Evolutionary conservation across 2,329 filamentous ascomycete genomes (phyloP), one percentile per base, ranked within the genome.

Genomic region (Fusarium sp.): DNA sequence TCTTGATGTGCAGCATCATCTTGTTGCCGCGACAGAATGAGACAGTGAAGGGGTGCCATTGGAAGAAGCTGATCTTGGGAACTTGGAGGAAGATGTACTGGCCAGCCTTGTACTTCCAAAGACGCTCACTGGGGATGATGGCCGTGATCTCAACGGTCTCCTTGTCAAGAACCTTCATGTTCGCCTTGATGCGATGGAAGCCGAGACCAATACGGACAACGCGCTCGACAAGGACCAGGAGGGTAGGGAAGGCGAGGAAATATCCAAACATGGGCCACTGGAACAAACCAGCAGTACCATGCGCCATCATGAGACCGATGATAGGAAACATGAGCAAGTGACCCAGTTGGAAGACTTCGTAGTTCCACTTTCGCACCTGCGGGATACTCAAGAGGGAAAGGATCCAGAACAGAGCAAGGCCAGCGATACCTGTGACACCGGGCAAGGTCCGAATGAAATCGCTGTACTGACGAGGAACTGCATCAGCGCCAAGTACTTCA

Each of bases 11-110:
- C 1, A 89, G 74, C 73, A 84, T 83, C 77, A 89, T 82, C 32
- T 82, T 80, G 27, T 84, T 83, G 0, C 83, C 85, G 16, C 82
- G 80, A 66, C 86, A 88, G 4, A 84, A 83, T 0, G 87, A 88
- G 1, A 89, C 84, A 0, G 87, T 88, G 68, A 89, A 89, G 0
- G 86, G 87, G 59, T 89, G 86, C 86, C 86, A 89, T 69, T 88
- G 86, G 60, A 86, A 88, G 51, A 80, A 77, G 40, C 85, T 87
- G 23, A 88, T 75, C 30, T 78, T 66, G 0, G 86, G 87, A 0
- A 88, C 84, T 67, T 88, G 86, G 0, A 88, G 77, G 47, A 89
- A 84, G 16, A 89, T 81, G 60, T 88, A 88, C 72, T 88, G 86
- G 0, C 86, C 86, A n/a, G 86, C 86, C 55, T 83, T 81, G 72